phyloP scores from a whole-genome alignment of 805 yeast species.

The Metschnikowia borealis region DNA sequence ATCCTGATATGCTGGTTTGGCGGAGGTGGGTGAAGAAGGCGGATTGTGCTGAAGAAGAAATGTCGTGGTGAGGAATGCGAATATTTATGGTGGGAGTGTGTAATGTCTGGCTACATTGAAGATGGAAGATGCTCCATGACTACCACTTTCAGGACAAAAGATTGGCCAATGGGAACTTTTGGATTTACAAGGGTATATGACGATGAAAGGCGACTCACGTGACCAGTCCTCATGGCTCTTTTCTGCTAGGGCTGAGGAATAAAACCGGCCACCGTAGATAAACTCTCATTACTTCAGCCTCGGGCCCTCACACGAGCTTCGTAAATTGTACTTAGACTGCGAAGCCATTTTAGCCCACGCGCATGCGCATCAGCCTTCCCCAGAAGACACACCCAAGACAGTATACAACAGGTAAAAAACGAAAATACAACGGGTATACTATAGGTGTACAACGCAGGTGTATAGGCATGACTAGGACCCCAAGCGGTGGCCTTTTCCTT shows the following conservation, averaged over 20 bases:
- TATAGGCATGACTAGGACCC: conserved; percentile 16
- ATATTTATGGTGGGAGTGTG: background rate
- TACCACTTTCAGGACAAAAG: too few species aligned
- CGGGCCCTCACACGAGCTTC: too few species aligned
- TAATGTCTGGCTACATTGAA: background rate
- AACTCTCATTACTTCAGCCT: too few species aligned
- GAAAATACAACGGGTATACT: background rate
- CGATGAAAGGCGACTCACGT: too few species aligned
- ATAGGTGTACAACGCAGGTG: background rate
- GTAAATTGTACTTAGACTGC: background rate
- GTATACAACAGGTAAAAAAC: background rate
- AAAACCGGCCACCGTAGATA: background rate
- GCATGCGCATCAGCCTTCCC: background rate
- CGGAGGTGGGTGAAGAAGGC: background rate
- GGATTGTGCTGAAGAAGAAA: background rate
- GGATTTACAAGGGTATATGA: too few species aligned
- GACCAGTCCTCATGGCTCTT: too few species aligned
- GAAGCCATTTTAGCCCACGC: background rate
- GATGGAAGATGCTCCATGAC: too few species aligned
- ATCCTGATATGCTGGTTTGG: too few species aligned
- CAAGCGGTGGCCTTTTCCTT: conserved; percentile 36
- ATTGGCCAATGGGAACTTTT: too few species aligned
- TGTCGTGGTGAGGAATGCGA: background rate
- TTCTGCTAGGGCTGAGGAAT: background rate
- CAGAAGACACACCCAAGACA: background rate